Evolutionary conservation across 768 basidiomycete genomes (phyloP), one percentile per base, ranked within the genome.

Genomic region (Saitozyma podzolica): DNA sequence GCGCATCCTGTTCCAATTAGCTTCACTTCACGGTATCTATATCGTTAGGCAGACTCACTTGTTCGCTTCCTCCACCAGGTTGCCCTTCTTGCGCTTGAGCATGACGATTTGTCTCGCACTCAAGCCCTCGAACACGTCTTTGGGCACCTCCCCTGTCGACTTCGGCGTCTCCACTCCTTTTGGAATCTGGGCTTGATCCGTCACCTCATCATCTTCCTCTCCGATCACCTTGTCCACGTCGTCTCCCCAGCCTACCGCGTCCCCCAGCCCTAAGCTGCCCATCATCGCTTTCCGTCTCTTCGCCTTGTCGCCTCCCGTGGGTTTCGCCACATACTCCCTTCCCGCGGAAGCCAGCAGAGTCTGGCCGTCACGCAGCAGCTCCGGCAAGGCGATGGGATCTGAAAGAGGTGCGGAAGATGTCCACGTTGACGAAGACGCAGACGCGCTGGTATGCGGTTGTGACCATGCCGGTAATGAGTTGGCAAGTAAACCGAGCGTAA

Each of bases 61-160:
- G 64, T 72, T 72, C 14, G 72, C 74, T 55, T 73, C 72, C 50
- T 73, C 72, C 0, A 89, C 90, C 40, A 87, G 82, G 73, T 89
- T 90, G 4, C 91, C 93, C 59, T 94, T 89, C 76, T 98, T 98
- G 39, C 96, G 85, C 79, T 99, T 99, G 40, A 98, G 82, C 52
- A 94, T 86, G 76, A 96, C 96, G 40, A 90, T 86, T 80, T 98
- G 95, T 58, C 96, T 87, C 10, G 92, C 92, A 40, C 93, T 96
- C 50, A 98, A 81, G 7, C 84, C 85, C 8, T 74, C 75, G 54
- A 78, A 80, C 14, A 75, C 64, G 47, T 78, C 72, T 53, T 65
- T 60, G 1, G 73, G 62, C n/a, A 64, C 60, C 37, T 56, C 58
- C 11, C 40, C 49, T 17, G 53, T 40, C 14, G 62, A n/a, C 16